Conservation (phyloP, 2,329 filamentous ascomycete genomes). For the Fusarium domesticum region DNA sequence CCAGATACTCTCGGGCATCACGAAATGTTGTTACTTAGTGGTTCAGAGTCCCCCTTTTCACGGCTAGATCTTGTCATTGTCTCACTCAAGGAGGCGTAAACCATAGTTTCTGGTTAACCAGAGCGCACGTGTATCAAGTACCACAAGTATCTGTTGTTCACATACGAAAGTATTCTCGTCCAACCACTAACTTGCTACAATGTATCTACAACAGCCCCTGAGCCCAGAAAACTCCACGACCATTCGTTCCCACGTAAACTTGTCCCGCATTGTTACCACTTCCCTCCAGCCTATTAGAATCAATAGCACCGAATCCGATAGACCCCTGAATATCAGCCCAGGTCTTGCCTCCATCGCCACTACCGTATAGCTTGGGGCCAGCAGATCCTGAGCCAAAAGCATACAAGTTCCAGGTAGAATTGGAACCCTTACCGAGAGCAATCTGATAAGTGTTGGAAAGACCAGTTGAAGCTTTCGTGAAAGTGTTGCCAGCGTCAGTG, state of each 20-base stretch:
- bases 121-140: no score
- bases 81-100: no score
- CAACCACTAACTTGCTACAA: no score
- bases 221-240: slow-evolving; percentile 42
- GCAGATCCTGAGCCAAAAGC: slow-evolving; percentile 44
- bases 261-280: slow-evolving; percentile 45
- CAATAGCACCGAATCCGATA: slow-evolving; percentile 43
- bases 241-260: slow-evolving; percentile 51
- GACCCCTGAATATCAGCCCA: slow-evolving; percentile 48
- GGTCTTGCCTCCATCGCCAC: slow-evolving; percentile 40
- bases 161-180: no score
- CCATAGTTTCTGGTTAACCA: no score
- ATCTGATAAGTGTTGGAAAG: slow-evolving; percentile 43
- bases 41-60: no score
- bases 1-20: no score
- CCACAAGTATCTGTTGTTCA: no score
- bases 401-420: slow-evolving; percentile 44
- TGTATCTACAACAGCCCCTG: slow-evolving; percentile 7
- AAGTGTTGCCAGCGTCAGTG: slow-evolving; percentile 48
- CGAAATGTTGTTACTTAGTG: no score
- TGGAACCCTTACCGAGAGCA: slow-evolving; percentile 42
- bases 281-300: slow-evolving; percentile 40
- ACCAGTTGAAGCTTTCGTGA: slow-evolving; percentile 37
- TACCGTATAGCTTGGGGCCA: slow-evolving; percentile 46
- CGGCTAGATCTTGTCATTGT: no score